Percentiles rank a stretch among this genome's conserved stretches.
These are phyloP conservation scores for Mortierella hygrophila DNA, from an alignment of 192 early-diverging fungal species.

Conservation along the genomic window DNA sequence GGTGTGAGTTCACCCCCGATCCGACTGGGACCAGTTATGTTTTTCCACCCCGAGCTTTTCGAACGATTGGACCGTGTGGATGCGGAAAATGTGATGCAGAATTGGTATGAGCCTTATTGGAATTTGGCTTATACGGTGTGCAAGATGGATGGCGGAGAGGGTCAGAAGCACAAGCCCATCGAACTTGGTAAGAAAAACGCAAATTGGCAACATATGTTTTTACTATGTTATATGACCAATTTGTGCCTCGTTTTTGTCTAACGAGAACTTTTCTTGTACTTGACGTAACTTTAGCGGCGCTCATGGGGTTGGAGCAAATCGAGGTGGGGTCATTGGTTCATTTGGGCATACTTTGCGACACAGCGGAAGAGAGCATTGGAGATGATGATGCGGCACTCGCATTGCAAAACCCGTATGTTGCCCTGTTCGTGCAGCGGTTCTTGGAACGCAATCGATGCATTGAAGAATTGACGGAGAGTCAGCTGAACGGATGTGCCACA, in stretches of 20 bases:
- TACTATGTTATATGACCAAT: background rate
- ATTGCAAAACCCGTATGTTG: conserved; percentile 31
- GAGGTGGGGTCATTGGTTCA: conserved; percentile 17
- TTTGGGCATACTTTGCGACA: conserved; percentile 31
- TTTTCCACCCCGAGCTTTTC: conserved; percentile 34
- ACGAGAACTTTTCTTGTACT: background rate
- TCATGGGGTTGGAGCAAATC: conserved; percentile 40
- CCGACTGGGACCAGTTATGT: conserved; percentile 37
- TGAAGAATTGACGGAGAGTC: background rate
- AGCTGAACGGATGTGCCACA: conserved; percentile 10
- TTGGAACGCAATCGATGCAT: conserved; percentile 25
- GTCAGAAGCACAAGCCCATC: conserved; percentile 14
- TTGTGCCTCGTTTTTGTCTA: background rate
- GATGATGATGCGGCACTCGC: conserved; percentile 13
- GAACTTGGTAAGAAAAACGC: conserved; percentile 30
- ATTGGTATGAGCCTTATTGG: conserved; percentile 46
- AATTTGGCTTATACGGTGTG: conserved; percentile 15
- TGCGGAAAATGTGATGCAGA: conserved; percentile 4
- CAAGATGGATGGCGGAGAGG: conserved; percentile 25
- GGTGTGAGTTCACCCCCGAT: conserved; percentile 28
- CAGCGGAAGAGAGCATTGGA: background rate
- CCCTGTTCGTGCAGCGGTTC: conserved; percentile 34
- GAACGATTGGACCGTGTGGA: background rate
- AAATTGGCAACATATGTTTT: background rate
- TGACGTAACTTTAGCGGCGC: conserved; percentile 11